These are phyloP conservation scores for Glycine soja DNA, from an alignment of 306 rosid genomes.

Conservation along the genomic window DNA sequence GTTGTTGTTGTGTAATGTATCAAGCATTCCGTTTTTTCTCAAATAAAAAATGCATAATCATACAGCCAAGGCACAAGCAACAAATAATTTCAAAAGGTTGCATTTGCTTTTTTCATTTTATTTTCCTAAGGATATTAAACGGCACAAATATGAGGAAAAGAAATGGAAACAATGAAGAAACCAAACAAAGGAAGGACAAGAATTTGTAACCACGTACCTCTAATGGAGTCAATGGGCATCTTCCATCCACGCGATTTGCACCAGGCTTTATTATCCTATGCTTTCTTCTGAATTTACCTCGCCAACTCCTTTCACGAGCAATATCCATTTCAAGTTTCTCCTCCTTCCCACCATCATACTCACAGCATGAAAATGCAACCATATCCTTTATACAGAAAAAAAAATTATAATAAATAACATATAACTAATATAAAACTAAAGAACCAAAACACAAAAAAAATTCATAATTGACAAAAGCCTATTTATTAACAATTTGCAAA, in stretches of 20 bases:
- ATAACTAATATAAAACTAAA: constrained; percentile 16
- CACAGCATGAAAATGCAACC: constrained; percentile 99
- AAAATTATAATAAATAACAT: constrained; percentile 33
- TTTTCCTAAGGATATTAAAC: neutral
- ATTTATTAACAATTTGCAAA: constrained; percentile 23
- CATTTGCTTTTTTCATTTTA: neutral
- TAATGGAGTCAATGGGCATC: constrained; percentile 93
- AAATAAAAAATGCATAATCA: neutral
- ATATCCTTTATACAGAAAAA: constrained; percentile 68
- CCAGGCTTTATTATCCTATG: constrained; percentile 92
- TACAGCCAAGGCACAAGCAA: neutral
- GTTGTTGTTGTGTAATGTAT: neutral
- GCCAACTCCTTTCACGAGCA: constrained; percentile 98
- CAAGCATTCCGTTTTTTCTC: neutral
- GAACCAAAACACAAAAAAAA: constrained; percentile 4
- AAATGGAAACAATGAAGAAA: neutral
- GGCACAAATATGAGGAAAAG: neutral
- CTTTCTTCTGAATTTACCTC: constrained; percentile 93
- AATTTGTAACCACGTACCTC: constrained; percentile 63
- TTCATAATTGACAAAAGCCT: constrained; percentile 1
- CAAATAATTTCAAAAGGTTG: neutral
- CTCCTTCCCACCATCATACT: constrained; percentile 93
- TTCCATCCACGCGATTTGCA: constrained; percentile 90
- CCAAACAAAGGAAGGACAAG: constrained; percentile 7
- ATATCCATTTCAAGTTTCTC: constrained; percentile 95